Evolutionary conservation across 2,329 filamentous ascomycete genomes (phyloP).

Genomic region (Diaporthe velutina): DNA sequence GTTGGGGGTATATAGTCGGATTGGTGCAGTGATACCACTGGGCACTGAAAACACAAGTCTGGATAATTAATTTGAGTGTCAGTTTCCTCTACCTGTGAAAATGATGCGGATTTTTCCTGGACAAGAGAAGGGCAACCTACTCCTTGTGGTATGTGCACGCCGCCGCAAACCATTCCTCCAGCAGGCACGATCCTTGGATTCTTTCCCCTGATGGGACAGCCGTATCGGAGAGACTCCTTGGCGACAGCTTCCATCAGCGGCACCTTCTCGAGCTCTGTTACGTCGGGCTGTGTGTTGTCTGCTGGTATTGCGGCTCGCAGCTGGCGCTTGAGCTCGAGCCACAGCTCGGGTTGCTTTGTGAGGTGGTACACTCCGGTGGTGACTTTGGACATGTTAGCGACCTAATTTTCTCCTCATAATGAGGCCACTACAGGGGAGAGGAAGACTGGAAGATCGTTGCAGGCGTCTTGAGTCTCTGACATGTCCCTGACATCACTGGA

Average conservation of each 20-base stretch:
- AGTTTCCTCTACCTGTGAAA: neutral
- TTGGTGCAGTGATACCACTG: slow-evolving; percentile 12
- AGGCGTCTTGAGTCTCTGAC: neutral
- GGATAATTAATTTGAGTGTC: neutral
- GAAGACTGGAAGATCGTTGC: neutral
- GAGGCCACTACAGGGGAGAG: no score
- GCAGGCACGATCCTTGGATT: neutral
- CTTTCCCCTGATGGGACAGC: neutral
- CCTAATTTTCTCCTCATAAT: neutral
- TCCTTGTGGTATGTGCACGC: neutral
- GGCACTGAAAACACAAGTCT: slow-evolving; percentile 1
- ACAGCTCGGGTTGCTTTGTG: slow-evolving; percentile 13
- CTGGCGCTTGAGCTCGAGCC: slow-evolving; percentile 19
- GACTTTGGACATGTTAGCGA: neutral
- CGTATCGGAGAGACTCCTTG: neutral
- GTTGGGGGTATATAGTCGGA: neutral
- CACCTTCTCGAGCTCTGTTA: neutral
- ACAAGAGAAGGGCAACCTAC: neutral
- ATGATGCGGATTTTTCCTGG: neutral
- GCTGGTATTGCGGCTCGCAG: neutral
- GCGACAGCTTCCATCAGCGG: slow-evolving; percentile 5
- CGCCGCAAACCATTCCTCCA: neutral
- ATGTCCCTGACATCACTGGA: no score
- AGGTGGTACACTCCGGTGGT: slow-evolving; percentile 12
- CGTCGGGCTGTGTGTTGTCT: neutral